A percentile compares a stretch with the other conserved stretches of the same genome.
Conservation (phyloP, 208 protist species). For the Borovskyia barvae region DNA sequence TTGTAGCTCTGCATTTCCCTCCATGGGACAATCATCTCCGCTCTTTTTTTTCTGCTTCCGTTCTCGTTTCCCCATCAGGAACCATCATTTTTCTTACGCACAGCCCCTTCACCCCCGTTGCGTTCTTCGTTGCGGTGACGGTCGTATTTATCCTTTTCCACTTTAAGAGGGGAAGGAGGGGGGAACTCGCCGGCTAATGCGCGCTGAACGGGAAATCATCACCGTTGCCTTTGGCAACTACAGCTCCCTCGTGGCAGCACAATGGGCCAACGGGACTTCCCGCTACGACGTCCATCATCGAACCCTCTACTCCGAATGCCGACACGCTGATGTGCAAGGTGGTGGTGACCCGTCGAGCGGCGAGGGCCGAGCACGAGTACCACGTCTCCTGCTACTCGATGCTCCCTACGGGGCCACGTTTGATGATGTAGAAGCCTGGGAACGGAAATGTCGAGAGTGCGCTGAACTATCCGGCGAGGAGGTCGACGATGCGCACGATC, state of each 20-base stretch:
- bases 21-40: too few relatives aligned
- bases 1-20: too few relatives aligned
- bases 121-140: too few relatives aligned
- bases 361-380: constrained; percentile 36
- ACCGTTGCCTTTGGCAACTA: constrained; percentile 87
- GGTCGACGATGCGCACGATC: constrained; percentile 2
- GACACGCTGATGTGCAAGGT: constrained; percentile 25
- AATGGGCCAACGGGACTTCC: constrained; percentile 86
- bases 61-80: too few relatives aligned
- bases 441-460: constrained; percentile 5
- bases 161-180: constrained; percentile 11
- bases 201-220: constrained; percentile 64
- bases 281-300: constrained; percentile 56
- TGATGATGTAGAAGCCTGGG: constrained; percentile 24
- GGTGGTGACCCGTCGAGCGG: constrained; percentile 12
- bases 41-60: too few relatives aligned
- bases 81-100: too few relatives aligned
- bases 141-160: constrained; percentile 8
- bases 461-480: constrained; percentile 8
- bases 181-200: constrained; percentile 1
- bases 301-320: constrained; percentile 70
- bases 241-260: constrained; percentile 75
- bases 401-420: constrained; percentile 63
- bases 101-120: too few relatives aligned
- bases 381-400: constrained; percentile 72